Evolutionary conservation across 345 rosid genomes (phyloP).

Genomic region (Diplotaxis tenuifolia): DNA sequence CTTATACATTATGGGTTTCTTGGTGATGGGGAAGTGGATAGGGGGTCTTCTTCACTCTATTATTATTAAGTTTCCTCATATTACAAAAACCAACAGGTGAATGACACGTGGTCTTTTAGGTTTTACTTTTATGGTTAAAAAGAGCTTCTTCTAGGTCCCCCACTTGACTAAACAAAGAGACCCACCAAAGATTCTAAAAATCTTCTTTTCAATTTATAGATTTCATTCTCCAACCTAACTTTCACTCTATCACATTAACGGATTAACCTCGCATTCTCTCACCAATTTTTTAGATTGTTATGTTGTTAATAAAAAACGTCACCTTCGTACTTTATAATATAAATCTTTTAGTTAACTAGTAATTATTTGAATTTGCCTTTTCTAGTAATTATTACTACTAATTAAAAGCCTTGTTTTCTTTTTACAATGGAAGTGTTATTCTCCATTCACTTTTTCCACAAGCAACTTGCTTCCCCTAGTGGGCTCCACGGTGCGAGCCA

Average conservation of each 20-base stretch:
- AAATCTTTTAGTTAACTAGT: neutral
- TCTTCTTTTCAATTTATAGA: slow-evolving; percentile 30
- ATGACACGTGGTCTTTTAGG: slow-evolving; percentile 8
- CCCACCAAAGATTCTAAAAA: slow-evolving; percentile 28
- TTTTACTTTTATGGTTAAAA: slow-evolving; percentile 9
- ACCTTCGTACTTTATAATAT: neutral
- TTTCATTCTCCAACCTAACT: slow-evolving; percentile 34
- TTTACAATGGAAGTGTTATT: slow-evolving; percentile 7
- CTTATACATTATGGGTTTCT: neutral
- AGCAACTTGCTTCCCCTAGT: slow-evolving; percentile 31
- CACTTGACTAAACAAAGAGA: slow-evolving; percentile 18
- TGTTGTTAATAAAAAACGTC: too few relatives aligned
- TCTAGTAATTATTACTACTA: neutral
- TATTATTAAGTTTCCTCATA: neutral
- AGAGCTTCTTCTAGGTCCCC: slow-evolving; percentile 18
- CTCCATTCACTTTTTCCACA: slow-evolving; percentile 26
- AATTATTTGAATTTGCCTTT: neutral
- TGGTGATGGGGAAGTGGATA: neutral
- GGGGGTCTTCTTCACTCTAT: neutral
- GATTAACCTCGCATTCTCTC: neutral
- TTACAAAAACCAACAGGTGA: neutral
- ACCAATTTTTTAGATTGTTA: too few relatives aligned
- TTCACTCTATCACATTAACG: slow-evolving; percentile 22
- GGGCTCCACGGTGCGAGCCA: slow-evolving; percentile 30
- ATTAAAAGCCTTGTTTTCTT: neutral